A percentile compares a stretch with the other conserved stretches of the same genome.
These are phyloP conservation scores for Neoarthrinium moseri DNA, from an alignment of 2,329 filamentous ascomycete genomes.

Conservation along the genomic window DNA sequence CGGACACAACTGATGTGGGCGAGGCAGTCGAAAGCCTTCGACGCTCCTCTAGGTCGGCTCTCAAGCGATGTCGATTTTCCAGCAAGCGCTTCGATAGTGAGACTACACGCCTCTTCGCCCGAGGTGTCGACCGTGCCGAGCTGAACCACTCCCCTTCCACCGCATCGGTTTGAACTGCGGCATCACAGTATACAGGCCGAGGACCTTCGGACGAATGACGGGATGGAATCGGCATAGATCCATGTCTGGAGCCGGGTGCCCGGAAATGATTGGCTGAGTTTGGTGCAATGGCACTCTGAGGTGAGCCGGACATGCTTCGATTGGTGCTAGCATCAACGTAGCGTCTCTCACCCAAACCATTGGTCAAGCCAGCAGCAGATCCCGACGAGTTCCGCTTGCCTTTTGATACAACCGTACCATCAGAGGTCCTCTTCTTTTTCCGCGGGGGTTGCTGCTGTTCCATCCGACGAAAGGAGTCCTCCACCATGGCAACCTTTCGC, in stretches of 20 bases:
- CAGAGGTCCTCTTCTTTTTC: slow-evolving; percentile 63
- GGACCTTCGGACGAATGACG: slow-evolving; percentile 38
- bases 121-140: slow-evolving; percentile 30
- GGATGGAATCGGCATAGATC: slow-evolving; percentile 29
- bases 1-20: slow-evolving; percentile 24
- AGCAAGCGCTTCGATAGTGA: slow-evolving; percentile 53
- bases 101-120: slow-evolving; percentile 47
- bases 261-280: slow-evolving; percentile 27
- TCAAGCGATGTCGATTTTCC: slow-evolving; percentile 44
- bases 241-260: slow-evolving; percentile 23
- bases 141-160: slow-evolving; percentile 55
- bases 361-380: slow-evolving; percentile 16
- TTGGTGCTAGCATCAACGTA: slow-evolving; percentile 55
- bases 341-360: slow-evolving; percentile 35
- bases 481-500: slow-evolving; percentile 64
- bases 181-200: slow-evolving; percentile 47
- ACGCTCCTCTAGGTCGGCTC: slow-evolving; percentile 37
- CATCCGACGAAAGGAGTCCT: slow-evolving; percentile 62
- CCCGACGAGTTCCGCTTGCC: slow-evolving; percentile 29
- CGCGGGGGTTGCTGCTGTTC: slow-evolving; percentile 56
- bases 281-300: slow-evolving; percentile 41
- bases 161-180: slow-evolving; percentile 53
- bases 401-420: slow-evolving; percentile 44
- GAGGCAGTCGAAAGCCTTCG: slow-evolving; percentile 26
- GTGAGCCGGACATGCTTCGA: slow-evolving; percentile 53